Evolutionary conservation across 2,329 filamentous ascomycete genomes (phyloP).

Genomic region (Leptographium radiaticola): DNA sequence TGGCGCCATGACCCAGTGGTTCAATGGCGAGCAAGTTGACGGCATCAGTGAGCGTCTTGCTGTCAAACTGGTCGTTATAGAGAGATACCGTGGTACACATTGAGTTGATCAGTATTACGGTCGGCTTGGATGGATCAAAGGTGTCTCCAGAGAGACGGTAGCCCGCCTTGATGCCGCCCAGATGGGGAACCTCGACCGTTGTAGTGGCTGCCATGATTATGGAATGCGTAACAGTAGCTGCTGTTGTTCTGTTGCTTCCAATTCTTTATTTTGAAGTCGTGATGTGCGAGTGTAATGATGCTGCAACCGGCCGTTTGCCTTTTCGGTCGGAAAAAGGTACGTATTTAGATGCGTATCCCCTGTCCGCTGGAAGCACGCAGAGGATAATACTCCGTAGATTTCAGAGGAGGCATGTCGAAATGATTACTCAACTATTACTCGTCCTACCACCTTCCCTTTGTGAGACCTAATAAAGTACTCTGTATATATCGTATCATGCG

Average conservation of each 20-base stretch:
- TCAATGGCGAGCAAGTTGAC: constrained; percentile 36
- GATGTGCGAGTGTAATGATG: no score
- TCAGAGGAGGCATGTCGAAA: no score
- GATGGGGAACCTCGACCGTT: constrained; percentile 8
- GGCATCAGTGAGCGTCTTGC: constrained; percentile 22
- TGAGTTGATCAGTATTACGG: constrained; percentile 33
- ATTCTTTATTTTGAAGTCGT: no score
- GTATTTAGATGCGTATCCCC: no score
- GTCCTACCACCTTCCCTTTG: no score
- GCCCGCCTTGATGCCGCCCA: constrained; percentile 8
- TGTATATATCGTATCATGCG: no score
- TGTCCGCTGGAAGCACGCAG: no score
- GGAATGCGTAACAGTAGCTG: not conserved
- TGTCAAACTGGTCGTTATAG: constrained; percentile 28
- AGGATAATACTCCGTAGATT: no score
- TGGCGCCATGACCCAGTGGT: constrained; percentile 34
- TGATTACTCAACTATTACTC: no score
- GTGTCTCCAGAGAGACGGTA: constrained; percentile 19
- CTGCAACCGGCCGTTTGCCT: no score
- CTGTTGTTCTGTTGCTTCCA: not conserved
- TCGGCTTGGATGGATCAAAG: constrained; percentile 33
- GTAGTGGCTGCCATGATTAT: constrained; percentile 4
- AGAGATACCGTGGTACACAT: constrained; percentile 32
- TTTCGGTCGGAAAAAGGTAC: no score
- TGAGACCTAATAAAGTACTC: no score